These are phyloP conservation scores for Polyporus arcularius DNA, from an alignment of 768 basidiomycete genomes.

Conservation along the genomic window DNA sequence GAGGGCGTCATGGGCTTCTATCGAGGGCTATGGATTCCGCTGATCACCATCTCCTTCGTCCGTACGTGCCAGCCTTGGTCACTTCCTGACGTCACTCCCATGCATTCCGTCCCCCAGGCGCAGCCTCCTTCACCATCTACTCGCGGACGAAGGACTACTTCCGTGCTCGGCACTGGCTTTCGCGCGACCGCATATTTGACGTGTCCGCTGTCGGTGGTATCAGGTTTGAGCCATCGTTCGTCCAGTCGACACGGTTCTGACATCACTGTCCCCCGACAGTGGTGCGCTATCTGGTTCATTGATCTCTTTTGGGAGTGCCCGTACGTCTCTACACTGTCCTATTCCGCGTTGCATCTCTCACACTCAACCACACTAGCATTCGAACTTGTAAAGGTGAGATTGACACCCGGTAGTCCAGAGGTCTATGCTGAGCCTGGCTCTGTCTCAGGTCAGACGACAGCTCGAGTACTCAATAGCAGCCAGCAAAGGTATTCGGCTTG, in stretches of 20 bases:
- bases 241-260: not conserved
- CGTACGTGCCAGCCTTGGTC: constrained; percentile 54
- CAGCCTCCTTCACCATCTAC: constrained; percentile 91
- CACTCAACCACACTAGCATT: constrained; percentile 55
- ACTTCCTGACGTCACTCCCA: constrained; percentile 8
- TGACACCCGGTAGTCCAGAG: not conserved
- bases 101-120: constrained; percentile 49
- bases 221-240: constrained; percentile 29
- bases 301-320: constrained; percentile 87
- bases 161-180: constrained; percentile 57
- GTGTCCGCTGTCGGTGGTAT: constrained; percentile 78
- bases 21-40: constrained; percentile 87
- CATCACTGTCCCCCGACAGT: constrained; percentile 30
- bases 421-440: not conserved
- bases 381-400: constrained; percentile 87
- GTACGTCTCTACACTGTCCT: constrained; percentile 48
- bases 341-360: not conserved
- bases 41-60: constrained; percentile 95
- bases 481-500: constrained; percentile 67
- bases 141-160: constrained; percentile 79
- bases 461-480: constrained; percentile 90
- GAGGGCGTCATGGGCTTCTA: constrained; percentile 91
- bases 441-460: constrained; percentile 77
- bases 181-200: constrained; percentile 60
- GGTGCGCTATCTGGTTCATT: constrained; percentile 88